These are phyloP conservation scores for Arachis hypogaea DNA, from an alignment of 306 rosid species.

Conservation along the genomic window DNA sequence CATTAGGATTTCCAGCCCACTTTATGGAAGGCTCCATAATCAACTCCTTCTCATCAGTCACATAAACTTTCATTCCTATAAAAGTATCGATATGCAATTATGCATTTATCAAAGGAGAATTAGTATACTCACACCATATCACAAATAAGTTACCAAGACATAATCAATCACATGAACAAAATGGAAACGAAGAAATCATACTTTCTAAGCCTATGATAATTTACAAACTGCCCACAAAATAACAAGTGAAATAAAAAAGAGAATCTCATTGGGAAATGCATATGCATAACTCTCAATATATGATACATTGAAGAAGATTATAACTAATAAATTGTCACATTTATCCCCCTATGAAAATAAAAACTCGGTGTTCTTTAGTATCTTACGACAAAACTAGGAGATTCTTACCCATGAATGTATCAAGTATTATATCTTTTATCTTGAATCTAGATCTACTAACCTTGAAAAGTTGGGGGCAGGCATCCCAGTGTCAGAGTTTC, in stretches of 20 bases:
- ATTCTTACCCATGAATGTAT: conserved; percentile 11
- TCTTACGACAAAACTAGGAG: conserved; percentile 1
- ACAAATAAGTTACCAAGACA: conserved; percentile 16
- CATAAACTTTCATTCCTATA: conserved; percentile 84
- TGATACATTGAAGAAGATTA: background rate
- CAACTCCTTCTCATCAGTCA: conserved; percentile 93
- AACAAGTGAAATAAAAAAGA: conserved; percentile 12
- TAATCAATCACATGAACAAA: conserved; percentile 3
- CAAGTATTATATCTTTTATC: background rate
- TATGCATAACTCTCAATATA: background rate
- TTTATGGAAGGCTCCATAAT: conserved; percentile 89
- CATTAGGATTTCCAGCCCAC: conserved; percentile 95
- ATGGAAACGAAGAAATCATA: background rate
- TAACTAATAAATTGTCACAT: background rate
- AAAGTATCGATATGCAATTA: background rate
- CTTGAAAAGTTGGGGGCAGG: conserved; percentile 96
- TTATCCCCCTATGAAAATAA: background rate
- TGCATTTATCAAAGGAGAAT: conserved; percentile 17
- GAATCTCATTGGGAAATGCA: conserved; percentile 6
- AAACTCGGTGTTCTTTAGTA: background rate
- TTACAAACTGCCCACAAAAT: conserved; percentile 25
- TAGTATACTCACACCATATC: conserved; percentile 3
- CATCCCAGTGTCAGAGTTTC: conserved; percentile 75
- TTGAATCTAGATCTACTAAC: conserved; percentile 45
- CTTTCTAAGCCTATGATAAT: conserved; percentile 1